Conservation (phyloP, 148 eudicot genomes). For the Chenopodium suecicum region DNA sequence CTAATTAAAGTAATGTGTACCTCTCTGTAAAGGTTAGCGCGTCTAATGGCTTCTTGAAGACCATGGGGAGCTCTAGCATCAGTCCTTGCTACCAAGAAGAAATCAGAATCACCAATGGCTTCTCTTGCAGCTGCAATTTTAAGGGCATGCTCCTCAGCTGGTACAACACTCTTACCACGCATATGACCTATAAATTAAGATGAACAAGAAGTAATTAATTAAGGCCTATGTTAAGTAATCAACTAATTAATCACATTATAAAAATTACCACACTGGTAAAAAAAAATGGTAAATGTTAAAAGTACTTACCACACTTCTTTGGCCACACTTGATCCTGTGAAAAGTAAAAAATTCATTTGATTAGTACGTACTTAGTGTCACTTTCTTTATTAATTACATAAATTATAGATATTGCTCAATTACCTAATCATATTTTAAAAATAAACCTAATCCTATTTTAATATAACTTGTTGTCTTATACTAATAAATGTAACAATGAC, state of each 20-base stretch:
- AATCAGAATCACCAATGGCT: constrained; percentile 39
- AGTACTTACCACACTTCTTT: constrained; percentile 40
- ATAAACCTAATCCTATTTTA: no score
- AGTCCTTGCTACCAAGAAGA: constrained; percentile 42
- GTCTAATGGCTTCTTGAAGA: constrained; percentile 36
- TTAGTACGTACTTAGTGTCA: no score
- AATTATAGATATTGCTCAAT: no score
- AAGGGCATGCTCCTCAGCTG: constrained; percentile 37
- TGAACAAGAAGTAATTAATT: neutral
- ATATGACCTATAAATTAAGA: constrained; percentile 20
- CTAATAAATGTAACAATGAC: neutral
- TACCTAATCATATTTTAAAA: no score
- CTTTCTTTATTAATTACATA: no score
- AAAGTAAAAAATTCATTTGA: neutral
- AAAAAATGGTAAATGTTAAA: no score
- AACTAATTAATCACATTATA: no score
- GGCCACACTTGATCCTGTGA: constrained; percentile 46
- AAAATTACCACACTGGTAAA: no score
- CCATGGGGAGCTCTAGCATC: constrained; percentile 43
- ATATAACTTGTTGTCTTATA: neutral
- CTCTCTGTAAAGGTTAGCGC: constrained; percentile 40
- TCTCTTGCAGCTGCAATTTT: constrained; percentile 44
- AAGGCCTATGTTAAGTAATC: neutral
- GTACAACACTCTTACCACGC: constrained; percentile 36
- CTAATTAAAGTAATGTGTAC: neutral